Base-by-base conservation (phyloP, 495 filamentous ascomycete species). In the Bacidia rubella region DNA sequence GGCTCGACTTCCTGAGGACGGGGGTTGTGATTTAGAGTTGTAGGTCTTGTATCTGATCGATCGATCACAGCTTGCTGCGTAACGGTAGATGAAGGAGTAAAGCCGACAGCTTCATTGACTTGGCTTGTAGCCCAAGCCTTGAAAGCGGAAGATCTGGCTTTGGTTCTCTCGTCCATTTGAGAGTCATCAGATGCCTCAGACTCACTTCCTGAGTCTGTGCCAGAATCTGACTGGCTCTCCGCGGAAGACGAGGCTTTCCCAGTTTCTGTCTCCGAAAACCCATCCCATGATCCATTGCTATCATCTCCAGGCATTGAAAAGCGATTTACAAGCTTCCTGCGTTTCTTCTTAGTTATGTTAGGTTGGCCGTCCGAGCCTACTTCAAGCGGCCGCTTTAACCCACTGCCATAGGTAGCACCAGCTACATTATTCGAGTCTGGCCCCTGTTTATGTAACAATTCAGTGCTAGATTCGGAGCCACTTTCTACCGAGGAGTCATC, bases 41-140 rank as follows among this genome's bases (percentile, higher is more conserved):
- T 7, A 35, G 29, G 5, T 35, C 7, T 15, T 15, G 15, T 35
- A 7, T 7, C 29, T 35, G 29, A 15, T 35, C 29, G 15, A 15
- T 5, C 15, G 5, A 35, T 35, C 29, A n/a, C n/a, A n/a, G n/a
- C n/a, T n/a, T n/a, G n/a, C n/a, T n/a, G n/a, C 15, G 29, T 35
- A 15, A 35, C 15, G 29, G 29, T 15, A 35, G 63, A 60, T 17
- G 70, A 68, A 17, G 81, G 79, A 9, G 67, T 70, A 60, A 83
- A 83, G 11, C 77, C 79, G 19, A 81, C 59, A 26, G 82, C 81
- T 57, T 87, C 78, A 61, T 94, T 93, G 48, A 89, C 78, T 63
- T 89, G 85, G 56, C 85, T 80, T 24, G 80, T 79, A 12, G 93
- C 92, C 92, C 92, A 98, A 11, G 80, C 73, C 66, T 96, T 96